These are phyloP conservation scores for Phytophthora pluvialis DNA, from an alignment of 352 stramenopile species.

Conservation along the genomic window DNA sequence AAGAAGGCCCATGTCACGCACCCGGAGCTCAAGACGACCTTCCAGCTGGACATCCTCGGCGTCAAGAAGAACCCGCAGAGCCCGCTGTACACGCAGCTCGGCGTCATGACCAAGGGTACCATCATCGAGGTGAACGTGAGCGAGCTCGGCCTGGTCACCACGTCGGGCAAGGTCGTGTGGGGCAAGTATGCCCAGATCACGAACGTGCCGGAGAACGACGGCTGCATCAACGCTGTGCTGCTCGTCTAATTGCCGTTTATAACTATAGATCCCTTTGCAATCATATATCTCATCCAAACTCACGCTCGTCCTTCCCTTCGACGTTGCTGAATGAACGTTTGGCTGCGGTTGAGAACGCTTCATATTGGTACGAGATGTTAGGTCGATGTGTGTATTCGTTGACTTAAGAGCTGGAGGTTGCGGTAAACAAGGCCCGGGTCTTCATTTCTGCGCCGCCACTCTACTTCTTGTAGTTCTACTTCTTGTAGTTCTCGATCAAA, in stretches of 20 bases:
- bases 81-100: conserved; percentile 97
- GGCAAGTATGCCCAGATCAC: conserved; percentile 99
- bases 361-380: not conserved
- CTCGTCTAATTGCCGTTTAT: conserved; percentile 92
- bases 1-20: conserved; percentile 99
- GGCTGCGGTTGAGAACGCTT: too few relatives aligned
- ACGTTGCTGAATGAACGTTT: too few relatives aligned
- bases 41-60: conserved; percentile 99
- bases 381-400: conserved; percentile 11
- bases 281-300: conserved; percentile 29
- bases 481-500: conserved; percentile 92
- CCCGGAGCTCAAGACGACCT: conserved; percentile 99
- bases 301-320: not conserved
- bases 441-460: conserved; percentile 7
- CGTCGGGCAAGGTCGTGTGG: conserved; percentile 99
- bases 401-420: conserved; percentile 7
- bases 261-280: conserved; percentile 45
- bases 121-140: conserved; percentile 99
- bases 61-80: conserved; percentile 99
- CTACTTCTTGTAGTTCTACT: conserved; percentile 53
- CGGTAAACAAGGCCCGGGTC: conserved; percentile 8
- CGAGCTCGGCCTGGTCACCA: conserved; percentile 99
- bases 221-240: conserved; percentile 99
- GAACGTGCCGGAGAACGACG: conserved; percentile 99
- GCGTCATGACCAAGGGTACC: conserved; percentile 99